A percentile compares a stretch with the other conserved stretches of the same genome.
Evolutionary conservation across 1,139 yeast genomes (phyloP).

Genomic region (Zygosaccharomyces sapae): DNA sequence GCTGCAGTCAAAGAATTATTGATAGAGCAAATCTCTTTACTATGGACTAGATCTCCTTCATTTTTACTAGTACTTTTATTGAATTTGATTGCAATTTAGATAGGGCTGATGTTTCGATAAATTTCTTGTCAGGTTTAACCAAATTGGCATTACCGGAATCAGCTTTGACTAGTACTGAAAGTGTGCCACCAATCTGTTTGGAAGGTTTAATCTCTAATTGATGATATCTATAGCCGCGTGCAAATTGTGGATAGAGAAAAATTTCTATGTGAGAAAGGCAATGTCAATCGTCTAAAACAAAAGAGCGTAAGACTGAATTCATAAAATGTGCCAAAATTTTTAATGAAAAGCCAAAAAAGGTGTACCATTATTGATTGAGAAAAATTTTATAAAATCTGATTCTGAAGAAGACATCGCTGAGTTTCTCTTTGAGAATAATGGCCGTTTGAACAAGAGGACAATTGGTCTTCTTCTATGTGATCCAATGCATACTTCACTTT

Average conservation of each 20-base stretch:
- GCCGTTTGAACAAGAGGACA: constrained; percentile 77
- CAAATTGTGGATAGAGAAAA: constrained; percentile 34
- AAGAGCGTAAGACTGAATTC: constrained; percentile 65
- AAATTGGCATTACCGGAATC: constrained; percentile 77
- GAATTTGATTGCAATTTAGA: constrained; percentile 91
- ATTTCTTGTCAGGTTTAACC: constrained; percentile 66
- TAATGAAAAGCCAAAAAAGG: constrained; percentile 80
- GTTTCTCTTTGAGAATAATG: constrained; percentile 74
- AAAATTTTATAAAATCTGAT: constrained; percentile 59
- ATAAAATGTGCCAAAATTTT: constrained; percentile 69
- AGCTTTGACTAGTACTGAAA: constrained; percentile 69
- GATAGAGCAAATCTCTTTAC: constrained; percentile 75
- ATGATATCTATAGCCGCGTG: constrained; percentile 60
- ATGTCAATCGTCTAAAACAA: constrained; percentile 34
- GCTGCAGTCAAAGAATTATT: constrained; percentile 69
- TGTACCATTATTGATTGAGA: constrained; percentile 53
- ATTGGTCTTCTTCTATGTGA: constrained; percentile 85
- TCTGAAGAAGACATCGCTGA: constrained; percentile 62
- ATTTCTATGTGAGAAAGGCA: constrained; percentile 13
- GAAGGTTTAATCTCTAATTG: constrained; percentile 78
- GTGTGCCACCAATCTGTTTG: constrained; percentile 88
- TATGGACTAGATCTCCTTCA: constrained; percentile 79
- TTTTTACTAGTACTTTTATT: constrained; percentile 75
- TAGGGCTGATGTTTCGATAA: constrained; percentile 69
- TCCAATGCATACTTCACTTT: constrained; percentile 57